Evolutionary conservation across 2,329 filamentous ascomycete species (phyloP), one percentile per base, ranked within the genome.

Genomic region (Fusarium siculi): DNA sequence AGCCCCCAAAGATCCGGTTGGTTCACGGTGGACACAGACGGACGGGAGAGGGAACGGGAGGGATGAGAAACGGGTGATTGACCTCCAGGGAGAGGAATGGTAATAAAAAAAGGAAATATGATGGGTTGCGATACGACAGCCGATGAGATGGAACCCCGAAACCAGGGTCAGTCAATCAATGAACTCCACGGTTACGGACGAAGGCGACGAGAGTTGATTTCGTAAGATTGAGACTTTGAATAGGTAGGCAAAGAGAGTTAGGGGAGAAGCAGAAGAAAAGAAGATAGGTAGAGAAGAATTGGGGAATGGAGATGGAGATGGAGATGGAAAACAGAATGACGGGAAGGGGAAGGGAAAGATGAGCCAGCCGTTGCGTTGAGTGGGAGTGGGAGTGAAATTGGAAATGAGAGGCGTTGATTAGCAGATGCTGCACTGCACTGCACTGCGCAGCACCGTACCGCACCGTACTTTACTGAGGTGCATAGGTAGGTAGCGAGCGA

Each of bases 11-110:
- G 28, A 25, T 63, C 39, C 43, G 63, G 63, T 66, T 67, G 61
- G 62, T 68, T 66, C 60, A 66, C 57, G 58, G 50, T 28, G 50
- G 50, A 54, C 50, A 54, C 57, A 63, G 54, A 63, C 55, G 25
- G 54, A 63, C 55, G 56, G 55, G 65, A 63, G 39, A 68, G 37
- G 47, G 47, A 57, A 67, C 66, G 25, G 70, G 73, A 74, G 72
- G 69, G 74, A 76, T 63, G 55, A 68, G 72, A 68, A 77, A 74
- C 74, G 76, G 76, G 76, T 75, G 74, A 76, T 67, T 70, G 68
- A 46, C n/a, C 66, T 65, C 58, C 62, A 76, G 76, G 76, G 76
- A 78, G 76, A 71, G 74, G 44, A 74, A 76, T 74, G 57, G 76
- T 73, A 77, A 77, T 77, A 64, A 78, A 77, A 77, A 76, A 68